phyloP scores from a whole-genome alignment of 2,329 filamentous ascomycete species.

The Aschersonia sp. region DNA sequence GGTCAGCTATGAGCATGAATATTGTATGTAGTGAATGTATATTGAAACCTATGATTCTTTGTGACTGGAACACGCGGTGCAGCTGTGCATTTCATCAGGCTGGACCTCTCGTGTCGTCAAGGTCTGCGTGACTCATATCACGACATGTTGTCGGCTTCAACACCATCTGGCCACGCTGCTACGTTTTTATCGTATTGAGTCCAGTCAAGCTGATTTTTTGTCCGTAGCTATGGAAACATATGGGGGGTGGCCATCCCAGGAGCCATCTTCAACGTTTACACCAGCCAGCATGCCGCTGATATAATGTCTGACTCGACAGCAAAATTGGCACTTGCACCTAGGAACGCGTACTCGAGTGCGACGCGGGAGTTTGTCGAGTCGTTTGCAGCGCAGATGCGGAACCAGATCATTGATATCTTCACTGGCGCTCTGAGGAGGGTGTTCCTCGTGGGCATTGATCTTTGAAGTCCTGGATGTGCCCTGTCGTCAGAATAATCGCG shows the following conservation, averaged over 20 bases:
- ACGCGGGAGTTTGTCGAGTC: neutral
- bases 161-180: too few species aligned
- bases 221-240: neutral
- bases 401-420: neutral
- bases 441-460: neutral
- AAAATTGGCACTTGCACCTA: neutral
- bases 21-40: too few species aligned
- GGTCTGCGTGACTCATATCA: too few species aligned
- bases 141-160: too few species aligned
- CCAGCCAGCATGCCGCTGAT: neutral
- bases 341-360: neutral
- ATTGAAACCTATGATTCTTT: too few species aligned
- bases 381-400: neutral
- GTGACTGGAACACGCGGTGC: too few species aligned
- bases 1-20: too few species aligned
- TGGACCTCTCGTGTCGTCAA: too few species aligned
- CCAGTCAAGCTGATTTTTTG: neutral
- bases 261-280: neutral
- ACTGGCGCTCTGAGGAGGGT: neutral
- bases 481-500: too few species aligned
- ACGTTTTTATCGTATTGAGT: too few species aligned
- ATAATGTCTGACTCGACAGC: neutral
- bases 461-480: too few species aligned
- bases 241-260: neutral
- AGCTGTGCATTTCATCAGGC: too few species aligned